phyloP scores from a whole-genome alignment of 768 basidiomycete species.

The Astraeus odoratus region DNA sequence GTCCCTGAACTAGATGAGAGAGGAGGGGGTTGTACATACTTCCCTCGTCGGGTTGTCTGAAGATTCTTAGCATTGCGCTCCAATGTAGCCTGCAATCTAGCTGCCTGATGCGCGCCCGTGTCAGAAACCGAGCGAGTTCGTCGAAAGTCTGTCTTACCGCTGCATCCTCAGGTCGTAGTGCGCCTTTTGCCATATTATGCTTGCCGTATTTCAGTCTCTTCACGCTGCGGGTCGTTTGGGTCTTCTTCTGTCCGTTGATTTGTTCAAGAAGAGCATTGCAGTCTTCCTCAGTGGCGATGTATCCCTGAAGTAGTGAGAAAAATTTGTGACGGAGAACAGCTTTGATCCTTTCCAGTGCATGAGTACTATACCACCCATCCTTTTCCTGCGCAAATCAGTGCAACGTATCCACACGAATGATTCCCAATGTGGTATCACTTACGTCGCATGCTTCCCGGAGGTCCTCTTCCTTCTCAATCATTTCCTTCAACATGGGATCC shows the following conservation, averaged over 20 bases:
- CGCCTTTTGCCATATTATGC: slow-evolving; percentile 87
- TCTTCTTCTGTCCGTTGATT: slow-evolving; percentile 21
- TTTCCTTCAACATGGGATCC: slow-evolving; percentile 74
- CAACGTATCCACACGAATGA: not conserved
- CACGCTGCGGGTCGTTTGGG: slow-evolving; percentile 31
- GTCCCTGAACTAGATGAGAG: slow-evolving; percentile 15
- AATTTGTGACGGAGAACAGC: slow-evolving; percentile 81
- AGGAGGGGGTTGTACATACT: slow-evolving; percentile 14
- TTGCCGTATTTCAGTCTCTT: slow-evolving; percentile 60
- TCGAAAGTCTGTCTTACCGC: slow-evolving; percentile 43
- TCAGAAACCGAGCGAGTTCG: not conserved
- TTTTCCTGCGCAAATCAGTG: slow-evolving; percentile 44
- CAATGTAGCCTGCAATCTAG: slow-evolving; percentile 59
- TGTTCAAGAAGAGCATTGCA: slow-evolving; percentile 56
- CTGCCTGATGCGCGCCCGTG: slow-evolving; percentile 39
- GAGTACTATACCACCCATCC: slow-evolving; percentile 83
- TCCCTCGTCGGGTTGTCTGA: slow-evolving; percentile 22
- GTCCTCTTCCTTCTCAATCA: slow-evolving; percentile 71
- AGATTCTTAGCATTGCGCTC: slow-evolving; percentile 36
- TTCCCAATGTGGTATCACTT: slow-evolving; percentile 20
- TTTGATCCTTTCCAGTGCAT: slow-evolving; percentile 78
- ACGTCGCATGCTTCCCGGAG: slow-evolving; percentile 72
- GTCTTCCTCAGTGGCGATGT: slow-evolving; percentile 65
- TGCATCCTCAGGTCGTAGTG: slow-evolving; percentile 74
- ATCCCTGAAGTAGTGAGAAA: slow-evolving; percentile 68